phyloP scores from a whole-genome alignment of 495 filamentous ascomycete species.

The Collariella sp. region DNA sequence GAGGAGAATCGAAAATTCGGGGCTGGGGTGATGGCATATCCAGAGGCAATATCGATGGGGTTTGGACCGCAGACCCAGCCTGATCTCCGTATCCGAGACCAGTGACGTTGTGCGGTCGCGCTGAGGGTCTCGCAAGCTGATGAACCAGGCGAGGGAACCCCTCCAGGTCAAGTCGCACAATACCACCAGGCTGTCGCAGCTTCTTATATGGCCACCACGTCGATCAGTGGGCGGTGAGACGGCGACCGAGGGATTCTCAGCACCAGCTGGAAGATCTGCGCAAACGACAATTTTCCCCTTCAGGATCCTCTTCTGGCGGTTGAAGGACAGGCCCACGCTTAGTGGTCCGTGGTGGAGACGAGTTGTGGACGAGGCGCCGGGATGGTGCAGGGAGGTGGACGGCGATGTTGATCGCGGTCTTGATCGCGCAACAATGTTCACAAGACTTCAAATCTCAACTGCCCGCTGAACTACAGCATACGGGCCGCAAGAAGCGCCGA shows the following conservation, averaged over 20 bases:
- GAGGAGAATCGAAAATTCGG: not conserved
- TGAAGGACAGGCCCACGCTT: not conserved
- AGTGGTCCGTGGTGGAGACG: not conserved
- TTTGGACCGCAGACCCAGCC: not conserved
- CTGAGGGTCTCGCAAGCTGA: not conserved
- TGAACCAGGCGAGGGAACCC: not conserved
- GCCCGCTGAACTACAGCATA: not conserved
- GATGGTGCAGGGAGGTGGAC: not conserved
- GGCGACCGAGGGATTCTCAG: not conserved
- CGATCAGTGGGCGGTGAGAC: conserved; percentile 8
- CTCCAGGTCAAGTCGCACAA: conserved; percentile 11
- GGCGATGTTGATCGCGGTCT: not conserved
- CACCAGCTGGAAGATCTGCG: conserved; percentile 8
- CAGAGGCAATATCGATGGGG: not conserved
- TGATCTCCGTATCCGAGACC: not conserved
- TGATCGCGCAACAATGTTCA: conserved; percentile 1
- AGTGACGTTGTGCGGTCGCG: not conserved
- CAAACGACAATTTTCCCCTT: not conserved
- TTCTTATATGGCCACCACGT: not conserved
- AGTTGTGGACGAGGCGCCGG: not conserved
- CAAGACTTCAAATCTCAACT: not conserved
- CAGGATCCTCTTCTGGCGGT: not conserved
- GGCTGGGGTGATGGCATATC: not conserved
- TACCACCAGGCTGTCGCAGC: not conserved
- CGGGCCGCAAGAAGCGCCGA: not conserved